Base-by-base conservation (phyloP, 116 monocot species). In the Papilionanthe hybrid region DNA sequence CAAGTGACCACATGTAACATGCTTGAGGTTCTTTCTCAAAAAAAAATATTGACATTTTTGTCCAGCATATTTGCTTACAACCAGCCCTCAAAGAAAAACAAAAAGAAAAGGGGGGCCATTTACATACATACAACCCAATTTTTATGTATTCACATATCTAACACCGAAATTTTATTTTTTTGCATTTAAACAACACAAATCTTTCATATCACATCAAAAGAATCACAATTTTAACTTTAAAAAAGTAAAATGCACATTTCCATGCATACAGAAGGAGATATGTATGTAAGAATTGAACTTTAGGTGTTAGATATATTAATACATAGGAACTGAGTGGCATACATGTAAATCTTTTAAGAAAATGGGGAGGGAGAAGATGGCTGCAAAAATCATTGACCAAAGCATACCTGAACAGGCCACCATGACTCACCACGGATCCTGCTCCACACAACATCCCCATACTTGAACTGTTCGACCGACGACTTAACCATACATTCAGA, bases 351-450 rank as follows among this genome's bases (percentile, higher is more conserved):
- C 37, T 37, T 15, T 69, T 2, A 25, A 32, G 1, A 15, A 69
- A 32, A 5, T n/a, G n/a, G n/a, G n/a, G n/a, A n/a, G n/a, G 37
- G 37, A 37, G 15, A 69, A 32, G 69, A 69, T 69, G 37, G 17
- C 69, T 15, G 44, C 20, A 73, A 43, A 44, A 1, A 42, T 73
- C 73, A 73, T 44, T 43, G 44, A 73, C 73, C 20, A 49, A 10
- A 75, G 27, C 10, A 79, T 85, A 88, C 88, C 85, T 83, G 88
- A 75, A 78, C 80, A 66, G 88, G 88, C 85, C 88, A 88, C 85
- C 83, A 88, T 75, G 83, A 80, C 43, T 56, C 19, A 5, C 81
- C 67, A 75, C 55, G 20, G 68, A 85, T 83, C 44, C 78, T 85
- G 67, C 77, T 76, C 88, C 88, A 88, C 76, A 73, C 28, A 67